A percentile compares a stretch with the other conserved stretches of the same genome.
phyloP scores from a whole-genome alignment of 2,329 filamentous ascomycete genomes.

The Fusarium nygamai region DNA sequence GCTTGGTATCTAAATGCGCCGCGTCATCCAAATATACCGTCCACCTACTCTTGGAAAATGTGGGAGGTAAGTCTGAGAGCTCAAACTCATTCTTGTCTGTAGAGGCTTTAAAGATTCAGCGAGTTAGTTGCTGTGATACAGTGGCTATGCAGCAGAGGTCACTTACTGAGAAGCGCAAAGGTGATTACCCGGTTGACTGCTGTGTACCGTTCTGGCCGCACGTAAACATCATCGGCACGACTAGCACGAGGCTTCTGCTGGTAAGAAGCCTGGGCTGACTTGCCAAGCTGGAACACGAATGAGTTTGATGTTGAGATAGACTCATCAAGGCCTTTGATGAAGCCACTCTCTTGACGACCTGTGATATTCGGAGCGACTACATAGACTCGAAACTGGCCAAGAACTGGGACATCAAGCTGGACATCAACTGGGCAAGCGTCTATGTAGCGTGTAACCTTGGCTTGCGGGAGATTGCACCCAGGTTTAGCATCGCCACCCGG shows the following conservation, averaged over 20 bases:
- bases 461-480: conserved; percentile 69
- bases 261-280: conserved; percentile 69
- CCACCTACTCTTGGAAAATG: conserved; percentile 73
- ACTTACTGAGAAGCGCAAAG: conserved; percentile 72
- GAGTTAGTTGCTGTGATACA: conserved; percentile 11
- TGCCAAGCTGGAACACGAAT: conserved; percentile 67
- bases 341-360: conserved; percentile 55
- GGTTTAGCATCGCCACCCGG: conserved; percentile 59
- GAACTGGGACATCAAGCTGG: conserved; percentile 79
- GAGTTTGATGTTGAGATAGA: conserved; percentile 60
- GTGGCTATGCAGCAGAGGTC: too few relatives aligned
- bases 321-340: conserved; percentile 68
- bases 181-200: conserved; percentile 74
- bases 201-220: conserved; percentile 75
- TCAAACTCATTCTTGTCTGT: conserved; percentile 73
- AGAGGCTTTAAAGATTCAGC: conserved; percentile 53
- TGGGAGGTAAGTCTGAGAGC: conserved; percentile 68
- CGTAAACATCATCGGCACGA: conserved; percentile 70
- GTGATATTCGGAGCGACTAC: conserved; percentile 72
- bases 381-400: conserved; percentile 81
- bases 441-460: conserved; percentile 77
- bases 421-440: conserved; percentile 82
- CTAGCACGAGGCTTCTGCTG: conserved; percentile 64
- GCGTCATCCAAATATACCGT: conserved; percentile 77
- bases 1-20: conserved; percentile 62